phyloP scores from a whole-genome alignment of 2,329 filamentous ascomycete genomes.

The Arthrobotrys sinensis region DNA sequence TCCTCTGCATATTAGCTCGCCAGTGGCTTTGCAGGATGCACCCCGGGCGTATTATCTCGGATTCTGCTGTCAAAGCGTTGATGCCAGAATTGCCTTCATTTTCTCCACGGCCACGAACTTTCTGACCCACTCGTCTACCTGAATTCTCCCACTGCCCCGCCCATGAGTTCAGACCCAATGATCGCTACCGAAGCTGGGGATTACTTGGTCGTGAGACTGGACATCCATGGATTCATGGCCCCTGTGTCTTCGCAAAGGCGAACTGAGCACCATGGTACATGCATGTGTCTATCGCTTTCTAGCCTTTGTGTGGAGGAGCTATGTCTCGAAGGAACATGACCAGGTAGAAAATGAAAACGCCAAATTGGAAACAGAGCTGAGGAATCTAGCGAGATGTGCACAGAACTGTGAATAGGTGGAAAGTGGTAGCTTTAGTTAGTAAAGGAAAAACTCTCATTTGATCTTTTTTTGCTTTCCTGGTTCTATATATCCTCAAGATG shows the following conservation, averaged over 20 bases:
- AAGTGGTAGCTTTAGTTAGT: background rate
- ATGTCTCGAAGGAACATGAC: background rate
- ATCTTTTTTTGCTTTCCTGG: background rate
- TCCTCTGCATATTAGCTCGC: constrained; percentile 21
- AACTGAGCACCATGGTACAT: constrained; percentile 39
- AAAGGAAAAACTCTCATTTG: constrained; percentile 29
- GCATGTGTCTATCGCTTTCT: constrained; percentile 8
- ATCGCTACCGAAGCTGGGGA: constrained; percentile 42
- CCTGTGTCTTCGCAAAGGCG: constrained; percentile 44
- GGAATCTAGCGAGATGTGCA: constrained; percentile 32
- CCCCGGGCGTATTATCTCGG: constrained; percentile 15
- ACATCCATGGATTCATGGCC: constrained; percentile 27
- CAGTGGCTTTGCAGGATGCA: constrained; percentile 30
- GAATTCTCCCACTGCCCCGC: constrained; percentile 16
- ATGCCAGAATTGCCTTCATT: constrained; percentile 14
- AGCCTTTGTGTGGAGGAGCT: constrained; percentile 7
- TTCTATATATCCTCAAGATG: constrained; percentile 52
- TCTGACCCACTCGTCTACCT: constrained; percentile 22
- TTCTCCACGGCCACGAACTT: background rate
- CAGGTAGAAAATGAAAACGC: constrained; percentile 20
- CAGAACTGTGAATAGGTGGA: constrained; percentile 12
- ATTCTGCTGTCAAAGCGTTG: constrained; percentile 47
- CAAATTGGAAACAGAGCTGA: constrained; percentile 39
- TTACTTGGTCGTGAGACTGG: constrained; percentile 24
- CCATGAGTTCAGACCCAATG: constrained; percentile 40